Percentiles rank a stretch among this genome's conserved stretches.
phyloP scores from a whole-genome alignment of 129 eudicot genomes.

The Pulicaria dysenterica region DNA sequence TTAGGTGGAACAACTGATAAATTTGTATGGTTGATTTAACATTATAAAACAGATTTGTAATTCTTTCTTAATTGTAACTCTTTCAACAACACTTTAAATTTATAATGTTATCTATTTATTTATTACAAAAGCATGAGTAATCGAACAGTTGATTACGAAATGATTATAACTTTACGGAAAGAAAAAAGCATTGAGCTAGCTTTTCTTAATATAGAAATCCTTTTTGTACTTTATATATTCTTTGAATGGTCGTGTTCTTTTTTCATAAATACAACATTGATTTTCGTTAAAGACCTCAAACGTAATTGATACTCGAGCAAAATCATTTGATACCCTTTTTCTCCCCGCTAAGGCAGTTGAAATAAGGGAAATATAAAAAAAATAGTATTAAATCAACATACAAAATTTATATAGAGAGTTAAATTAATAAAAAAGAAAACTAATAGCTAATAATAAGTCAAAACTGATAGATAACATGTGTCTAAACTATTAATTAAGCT shows the following conservation, averaged over 20 bases:
- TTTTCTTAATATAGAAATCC: conserved; percentile 21
- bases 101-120: conserved; percentile 7
- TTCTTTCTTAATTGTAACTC: too few species aligned
- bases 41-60: too few species aligned
- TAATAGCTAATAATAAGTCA: too few species aligned
- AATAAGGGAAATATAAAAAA: too few species aligned
- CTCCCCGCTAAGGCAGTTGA: too few species aligned
- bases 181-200: conserved; percentile 38
- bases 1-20: too few species aligned
- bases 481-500: too few species aligned
- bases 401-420: too few species aligned
- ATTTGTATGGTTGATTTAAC: too few species aligned
- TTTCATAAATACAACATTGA: conserved; percentile 1
- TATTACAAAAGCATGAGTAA: conserved; percentile 15
- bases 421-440: too few species aligned
- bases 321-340: not conserved
- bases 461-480: too few species aligned
- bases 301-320: not conserved
- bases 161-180: conserved; percentile 42
- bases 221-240: conserved; percentile 32
- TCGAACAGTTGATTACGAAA: conserved; percentile 36
- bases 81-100: not conserved
- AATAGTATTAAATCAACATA: too few species aligned
- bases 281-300: not conserved
- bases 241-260: conserved; percentile 17